Evolutionary conservation across 2,329 filamentous ascomycete genomes (phyloP), one percentile per base, ranked within the genome.

Genomic region (Xylaria sp.): DNA sequence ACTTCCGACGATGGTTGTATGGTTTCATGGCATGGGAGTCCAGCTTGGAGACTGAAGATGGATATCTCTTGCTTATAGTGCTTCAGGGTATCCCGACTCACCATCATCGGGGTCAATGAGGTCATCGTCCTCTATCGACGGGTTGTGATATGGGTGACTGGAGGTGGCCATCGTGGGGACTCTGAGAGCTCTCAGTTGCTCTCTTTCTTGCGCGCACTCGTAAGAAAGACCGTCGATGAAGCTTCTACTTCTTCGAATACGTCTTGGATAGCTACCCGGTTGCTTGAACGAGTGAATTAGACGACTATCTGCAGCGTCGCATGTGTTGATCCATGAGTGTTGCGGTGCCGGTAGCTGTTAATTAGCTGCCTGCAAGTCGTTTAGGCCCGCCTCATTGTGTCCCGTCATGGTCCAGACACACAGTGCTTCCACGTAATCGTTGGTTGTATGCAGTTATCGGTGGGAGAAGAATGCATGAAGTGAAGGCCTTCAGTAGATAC

Each of bases 91-190:
- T 6, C 30, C 23, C 10, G 51, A 62, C 76, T 67, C 76, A 91
- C 89, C 88, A 76, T 92, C 87, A 79, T 91, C 88, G 2, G 87
- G 87, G 68, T 92, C 89, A 75, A 92, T 90, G 69, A 92, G 75
- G 68, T 91, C 88, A 68, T 88, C 86, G 61, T 83, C 79, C 51
- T 77, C 70, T 63, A 87, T 76, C 61, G 83, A 78, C 59, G 85
- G 82, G 64, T 82, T 82, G 70, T 83, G 79, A 70, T 86, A 85
- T 70, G 86, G 83, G 72, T 83, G 73, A 69, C 72, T 78, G 57
- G 78, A 73, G 37, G 79, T 73, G 55, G 80, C 76, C 80, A 82
- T 83, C 60, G 63, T 71, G 58, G 11, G 11, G 7, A 46, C 46
- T 23, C 58, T 60, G 19, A 54, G 57, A 19, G 30, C 52, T 50